Conservation (phyloP, 768 basidiomycete species). For the Lactarius sanguifluus region DNA sequence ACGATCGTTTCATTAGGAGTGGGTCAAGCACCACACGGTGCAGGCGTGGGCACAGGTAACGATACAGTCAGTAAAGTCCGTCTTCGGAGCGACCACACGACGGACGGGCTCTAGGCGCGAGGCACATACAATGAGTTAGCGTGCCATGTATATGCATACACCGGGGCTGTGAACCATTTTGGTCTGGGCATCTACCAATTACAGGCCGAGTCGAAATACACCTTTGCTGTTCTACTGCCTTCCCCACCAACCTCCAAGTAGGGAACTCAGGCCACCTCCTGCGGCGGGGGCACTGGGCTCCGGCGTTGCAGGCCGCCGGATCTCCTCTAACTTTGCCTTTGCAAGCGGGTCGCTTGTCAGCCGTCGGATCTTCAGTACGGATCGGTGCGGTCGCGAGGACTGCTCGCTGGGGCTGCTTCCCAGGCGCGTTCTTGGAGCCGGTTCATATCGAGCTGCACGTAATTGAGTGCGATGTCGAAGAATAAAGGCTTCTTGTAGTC, state of each 20-base stretch:
- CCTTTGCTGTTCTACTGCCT: slow-evolving; percentile 29
- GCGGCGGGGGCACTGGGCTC: slow-evolving; percentile 41
- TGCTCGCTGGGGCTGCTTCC: slow-evolving; percentile 46
- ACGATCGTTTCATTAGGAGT: background rate
- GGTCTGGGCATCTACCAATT: background rate
- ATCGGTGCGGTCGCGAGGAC: slow-evolving; percentile 32
- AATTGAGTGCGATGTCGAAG: slow-evolving; percentile 94
- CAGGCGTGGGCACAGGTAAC: background rate
- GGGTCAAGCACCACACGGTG: background rate
- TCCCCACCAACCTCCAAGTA: slow-evolving; percentile 90
- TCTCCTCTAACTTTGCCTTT: slow-evolving; percentile 59
- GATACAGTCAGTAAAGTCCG: background rate
- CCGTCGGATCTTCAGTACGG: slow-evolving; percentile 32
- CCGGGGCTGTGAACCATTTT: background rate
- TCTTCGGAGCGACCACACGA: background rate
- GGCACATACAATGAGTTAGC: background rate
- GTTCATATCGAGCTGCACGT: slow-evolving; percentile 84
- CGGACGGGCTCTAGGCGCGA: background rate
- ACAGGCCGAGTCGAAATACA: background rate
- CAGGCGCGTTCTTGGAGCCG: slow-evolving; percentile 66
- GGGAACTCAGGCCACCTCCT: slow-evolving; percentile 57
- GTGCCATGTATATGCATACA: background rate
- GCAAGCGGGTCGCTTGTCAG: slow-evolving; percentile 50
- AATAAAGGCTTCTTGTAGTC: slow-evolving; percentile 81
- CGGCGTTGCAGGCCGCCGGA: slow-evolving; percentile 48